A percentile compares a stretch with the other conserved stretches of the same genome.
phyloP scores from a whole-genome alignment of 2,329 filamentous ascomycete species.

The Talaromyces sp. region DNA sequence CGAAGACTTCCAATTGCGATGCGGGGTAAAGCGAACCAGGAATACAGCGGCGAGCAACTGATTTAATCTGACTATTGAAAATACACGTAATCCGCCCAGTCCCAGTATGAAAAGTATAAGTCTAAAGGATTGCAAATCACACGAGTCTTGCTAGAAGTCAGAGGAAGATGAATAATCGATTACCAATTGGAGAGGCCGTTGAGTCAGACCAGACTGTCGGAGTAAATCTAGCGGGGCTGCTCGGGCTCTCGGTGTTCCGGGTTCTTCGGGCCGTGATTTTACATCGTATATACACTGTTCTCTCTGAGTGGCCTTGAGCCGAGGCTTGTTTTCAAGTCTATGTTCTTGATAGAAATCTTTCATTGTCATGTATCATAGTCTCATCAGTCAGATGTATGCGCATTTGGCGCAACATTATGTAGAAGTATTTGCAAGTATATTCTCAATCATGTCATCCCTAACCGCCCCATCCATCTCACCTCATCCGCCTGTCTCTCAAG shows the following conservation, averaged over 20 bases:
- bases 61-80: background rate
- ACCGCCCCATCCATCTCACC: constrained; percentile 66
- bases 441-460: constrained; percentile 48
- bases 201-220: background rate
- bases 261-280: background rate
- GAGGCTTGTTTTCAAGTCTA: background rate
- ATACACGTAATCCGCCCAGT: too few species aligned
- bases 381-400: background rate
- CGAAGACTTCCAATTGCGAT: background rate
- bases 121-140: background rate
- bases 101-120: background rate
- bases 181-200: constrained; percentile 8
- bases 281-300: background rate
- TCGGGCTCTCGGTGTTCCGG: background rate
- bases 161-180: constrained; percentile 4
- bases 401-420: background rate
- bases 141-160: background rate
- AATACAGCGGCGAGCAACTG: background rate
- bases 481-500: constrained; percentile 76
- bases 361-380: constrained; percentile 7
- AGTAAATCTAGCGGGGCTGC: background rate
- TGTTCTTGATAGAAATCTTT: background rate
- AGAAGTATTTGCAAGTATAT: background rate
- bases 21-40: background rate
- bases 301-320: background rate